Conservation (phyloP, 257 asterid species). For the Solanum pimpinellifolium region DNA sequence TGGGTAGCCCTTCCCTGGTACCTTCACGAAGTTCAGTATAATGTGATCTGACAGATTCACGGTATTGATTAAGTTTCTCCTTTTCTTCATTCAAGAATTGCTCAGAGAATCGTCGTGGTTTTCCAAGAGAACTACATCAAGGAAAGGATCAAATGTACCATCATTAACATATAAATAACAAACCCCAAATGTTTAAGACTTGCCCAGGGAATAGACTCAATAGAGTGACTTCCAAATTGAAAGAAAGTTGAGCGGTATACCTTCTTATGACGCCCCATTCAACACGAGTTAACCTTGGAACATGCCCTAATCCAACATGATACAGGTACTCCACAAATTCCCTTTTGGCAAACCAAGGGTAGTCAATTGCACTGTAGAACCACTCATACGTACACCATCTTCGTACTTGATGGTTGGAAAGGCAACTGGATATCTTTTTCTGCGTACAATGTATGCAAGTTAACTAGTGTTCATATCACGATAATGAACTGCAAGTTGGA, state of each 20-base stretch:
- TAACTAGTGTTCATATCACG: not conserved
- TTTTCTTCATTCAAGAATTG: conserved; percentile 94
- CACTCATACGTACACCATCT: conserved; percentile 90
- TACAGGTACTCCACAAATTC: conserved; percentile 80
- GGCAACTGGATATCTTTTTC: conserved; percentile 56
- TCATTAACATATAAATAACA: not conserved
- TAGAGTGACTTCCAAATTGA: not conserved
- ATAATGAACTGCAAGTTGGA: conserved; percentile 4
- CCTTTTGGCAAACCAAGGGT: conserved; percentile 84
- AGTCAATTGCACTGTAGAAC: conserved; percentile 91
- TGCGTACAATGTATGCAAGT: conserved; percentile 11
- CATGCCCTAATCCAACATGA: conserved; percentile 88
- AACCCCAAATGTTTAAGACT: not conserved
- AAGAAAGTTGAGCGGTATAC: conserved; percentile 21
- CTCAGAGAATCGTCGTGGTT: conserved; percentile 85
- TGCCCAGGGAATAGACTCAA: not conserved
- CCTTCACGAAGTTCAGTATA: conserved; percentile 85
- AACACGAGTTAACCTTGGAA: conserved; percentile 77
- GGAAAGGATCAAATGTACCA: not conserved
- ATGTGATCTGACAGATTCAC: conserved; percentile 84
- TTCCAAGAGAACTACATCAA: conserved; percentile 76
- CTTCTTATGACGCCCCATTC: conserved; percentile 96
- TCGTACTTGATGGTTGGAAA: conserved; percentile 46
- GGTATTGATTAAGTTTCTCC: conserved; percentile 76
- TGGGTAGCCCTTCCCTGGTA: conserved; percentile 71